Conservation (phyloP, 2,329 filamentous ascomycete genomes). For the Fusarium musae region DNA sequence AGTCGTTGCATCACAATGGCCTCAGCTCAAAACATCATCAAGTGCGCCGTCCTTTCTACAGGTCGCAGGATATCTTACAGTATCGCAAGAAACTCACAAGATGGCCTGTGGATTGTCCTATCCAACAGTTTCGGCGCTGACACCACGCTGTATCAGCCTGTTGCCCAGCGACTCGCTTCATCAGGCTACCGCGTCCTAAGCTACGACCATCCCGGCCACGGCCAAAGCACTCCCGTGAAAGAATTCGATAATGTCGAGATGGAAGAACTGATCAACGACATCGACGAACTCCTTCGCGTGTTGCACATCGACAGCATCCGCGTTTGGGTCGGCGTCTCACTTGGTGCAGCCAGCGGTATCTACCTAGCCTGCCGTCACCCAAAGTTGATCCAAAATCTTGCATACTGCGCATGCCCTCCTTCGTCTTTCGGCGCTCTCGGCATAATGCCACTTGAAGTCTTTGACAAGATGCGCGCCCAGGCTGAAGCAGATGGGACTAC, state of each 20-base stretch:
- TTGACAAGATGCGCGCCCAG: background rate
- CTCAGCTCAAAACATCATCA: background rate
- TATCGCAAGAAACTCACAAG: background rate
- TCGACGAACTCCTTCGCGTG: background rate
- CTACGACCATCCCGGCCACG: constrained; percentile 6
- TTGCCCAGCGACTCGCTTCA: background rate
- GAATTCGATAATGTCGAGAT: background rate
- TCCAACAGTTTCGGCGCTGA: constrained; percentile 9
- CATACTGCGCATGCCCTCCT: background rate
- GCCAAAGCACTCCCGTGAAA: background rate
- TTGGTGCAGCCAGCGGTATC: background rate
- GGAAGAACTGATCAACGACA: background rate
- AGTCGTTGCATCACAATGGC: background rate
- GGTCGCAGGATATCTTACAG: background rate
- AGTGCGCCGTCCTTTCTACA: background rate
- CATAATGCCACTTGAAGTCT: background rate
- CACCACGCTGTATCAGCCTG: background rate
- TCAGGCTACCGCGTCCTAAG: background rate
- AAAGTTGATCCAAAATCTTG: background rate
- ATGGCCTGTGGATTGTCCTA: background rate
- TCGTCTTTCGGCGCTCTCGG: background rate
- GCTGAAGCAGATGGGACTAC: background rate
- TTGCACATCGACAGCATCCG: background rate
- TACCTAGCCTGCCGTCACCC: background rate
- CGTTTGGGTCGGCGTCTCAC: constrained; percentile 6